A percentile compares a stretch with the other conserved stretches of the same genome.
phyloP scores from a whole-genome alignment of 2,329 filamentous ascomycete genomes.

The Aspergillus glaucus region DNA sequence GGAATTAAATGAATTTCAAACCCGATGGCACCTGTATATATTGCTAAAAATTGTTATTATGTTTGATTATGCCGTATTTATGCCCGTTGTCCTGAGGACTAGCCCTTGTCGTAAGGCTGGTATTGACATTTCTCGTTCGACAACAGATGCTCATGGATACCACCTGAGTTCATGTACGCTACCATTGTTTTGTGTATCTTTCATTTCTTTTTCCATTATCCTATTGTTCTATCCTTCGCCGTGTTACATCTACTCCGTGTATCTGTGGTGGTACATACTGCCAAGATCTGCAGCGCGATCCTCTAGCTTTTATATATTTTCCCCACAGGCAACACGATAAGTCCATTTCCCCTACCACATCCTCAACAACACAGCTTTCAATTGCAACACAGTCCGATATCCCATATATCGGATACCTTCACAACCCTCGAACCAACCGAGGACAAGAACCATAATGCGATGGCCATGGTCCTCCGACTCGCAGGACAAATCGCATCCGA shows the following conservation, averaged over 20 bases:
- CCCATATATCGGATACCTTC: background rate
- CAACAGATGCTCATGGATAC: background rate
- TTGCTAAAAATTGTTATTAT: no score
- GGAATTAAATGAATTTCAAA: background rate
- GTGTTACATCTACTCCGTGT: no score
- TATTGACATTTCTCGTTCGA: no score
- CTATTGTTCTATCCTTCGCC: background rate
- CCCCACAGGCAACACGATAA: background rate
- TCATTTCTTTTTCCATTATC: background rate
- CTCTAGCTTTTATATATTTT: background rate
- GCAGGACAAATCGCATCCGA: conserved; percentile 6
- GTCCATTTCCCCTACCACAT: background rate
- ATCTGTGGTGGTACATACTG: background rate
- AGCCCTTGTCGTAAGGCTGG: no score
- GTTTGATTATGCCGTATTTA: no score
- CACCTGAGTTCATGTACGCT: background rate
- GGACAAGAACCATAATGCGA: conserved; percentile 36
- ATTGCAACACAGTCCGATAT: background rate
- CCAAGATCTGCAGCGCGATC: background rate
- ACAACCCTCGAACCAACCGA: background rate
- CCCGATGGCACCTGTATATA: no score
- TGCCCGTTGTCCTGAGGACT: no score
- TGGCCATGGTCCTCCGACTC: conserved; percentile 44
- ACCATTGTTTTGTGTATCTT: background rate
- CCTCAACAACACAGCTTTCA: background rate